Evolutionary conservation across 805 yeast species (phyloP), one percentile per base, ranked within the genome.

Genomic region (Kuraishia borneana): DNA sequence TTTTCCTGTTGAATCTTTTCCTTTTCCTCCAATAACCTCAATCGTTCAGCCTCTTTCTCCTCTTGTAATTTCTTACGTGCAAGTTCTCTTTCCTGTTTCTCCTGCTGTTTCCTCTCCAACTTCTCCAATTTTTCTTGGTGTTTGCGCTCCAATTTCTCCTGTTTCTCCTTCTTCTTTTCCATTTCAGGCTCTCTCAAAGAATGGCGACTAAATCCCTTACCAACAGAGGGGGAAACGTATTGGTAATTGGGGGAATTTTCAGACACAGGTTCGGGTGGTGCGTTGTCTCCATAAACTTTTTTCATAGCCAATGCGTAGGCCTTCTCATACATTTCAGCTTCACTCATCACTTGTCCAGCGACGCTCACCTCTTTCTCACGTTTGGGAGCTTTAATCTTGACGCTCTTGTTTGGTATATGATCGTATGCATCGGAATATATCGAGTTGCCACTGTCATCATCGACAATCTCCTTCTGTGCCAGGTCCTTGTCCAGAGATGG

Each of bases 221-320:
- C n/a, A n/a, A n/a, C n/a, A n/a, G n/a, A n/a, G n/a, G n/a, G n/a
- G n/a, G n/a, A n/a, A n/a, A n/a, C n/a, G n/a, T n/a, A n/a, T n/a
- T n/a, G n/a, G n/a, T n/a, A n/a, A n/a, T n/a, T n/a, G n/a, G n/a
- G n/a, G n/a, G n/a, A n/a, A n/a, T n/a, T n/a, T n/a, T n/a, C n/a
- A n/a, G n/a, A n/a, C n/a, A n/a, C n/a, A 6, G 28, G 28, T 13
- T 6, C 6, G 28, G 28, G 28, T 16, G 8, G 8, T 6, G 16
- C 28, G 7, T 13, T 16, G 25, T 53, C 58, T 5, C 77, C 78
- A 44, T 73, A 73, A 2, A 76, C 81, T 38, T 62, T 72, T 39
- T 60, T 63, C 48, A 64, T 56, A 0, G 83, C 83, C 10, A 69
- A 67, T 41, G 67, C 68, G 39, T 67, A 58, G 0, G 83, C 83